Base-by-base conservation (phyloP, 768 basidiomycete species). In the Favolaschia claudopus region DNA sequence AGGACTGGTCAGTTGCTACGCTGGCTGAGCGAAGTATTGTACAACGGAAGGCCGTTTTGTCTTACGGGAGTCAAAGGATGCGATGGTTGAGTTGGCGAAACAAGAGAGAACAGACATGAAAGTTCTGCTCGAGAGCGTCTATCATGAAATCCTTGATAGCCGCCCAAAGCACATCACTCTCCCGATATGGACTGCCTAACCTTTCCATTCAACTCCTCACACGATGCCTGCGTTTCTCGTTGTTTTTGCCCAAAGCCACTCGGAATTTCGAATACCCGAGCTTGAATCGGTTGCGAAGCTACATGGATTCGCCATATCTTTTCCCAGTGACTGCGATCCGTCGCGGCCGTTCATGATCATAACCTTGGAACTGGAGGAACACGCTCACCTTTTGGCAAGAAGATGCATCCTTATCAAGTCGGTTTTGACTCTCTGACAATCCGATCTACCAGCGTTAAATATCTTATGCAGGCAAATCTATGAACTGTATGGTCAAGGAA, bases 381-480 rank as follows among this genome's bases (percentile, higher is more conserved):
- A 96, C 58, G 94, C 91, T 0, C 74, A 79, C 42, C 70, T 84
- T n/a, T 78, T 99, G 25, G 90, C 92, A 0, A 76, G 80, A 55
- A 77, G 96, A 63, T 92, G 93, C 65, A 87, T 96, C 39, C 71
- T 96, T 47, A 83, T 99, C 69, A 95, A 89, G 95, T 95, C 47
- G 55, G 34, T 1, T 55, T 32, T 32, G 12, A 27, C 17, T 58
- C 4, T 43, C 36, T 53, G 51, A 38, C 34, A n/a, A 43, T 39
- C 22, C 32, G 50, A 48, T 56, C 34, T 46, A 17, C 36, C 13
- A 42, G 40, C 59, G 49, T 63, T 31, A 55, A 36, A 54, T 51
- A 15, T 13, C 32, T 44, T 6, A 49, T 25, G 27, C 66, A 95
- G 94, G 72, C 87, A 87, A 19, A 79, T 94, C 40, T 91, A 88